phyloP scores from a whole-genome alignment of 2,329 filamentous ascomycete genomes.

The Alternaria infectoria region DNA sequence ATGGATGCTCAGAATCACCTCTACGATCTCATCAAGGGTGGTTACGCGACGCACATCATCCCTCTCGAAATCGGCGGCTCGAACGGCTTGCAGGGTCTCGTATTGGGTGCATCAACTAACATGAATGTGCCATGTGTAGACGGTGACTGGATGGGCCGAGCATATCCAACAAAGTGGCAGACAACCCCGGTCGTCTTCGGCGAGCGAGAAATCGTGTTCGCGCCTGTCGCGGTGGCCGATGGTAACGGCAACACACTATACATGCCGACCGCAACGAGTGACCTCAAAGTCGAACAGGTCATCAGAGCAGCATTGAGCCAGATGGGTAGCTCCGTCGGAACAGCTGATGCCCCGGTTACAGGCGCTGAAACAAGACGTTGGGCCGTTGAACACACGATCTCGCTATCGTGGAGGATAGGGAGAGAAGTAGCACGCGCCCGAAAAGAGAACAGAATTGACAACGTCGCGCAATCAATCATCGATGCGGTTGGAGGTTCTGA shows the following conservation, averaged over 20 bases:
- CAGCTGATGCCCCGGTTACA: constrained; percentile 47
- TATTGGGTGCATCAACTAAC: constrained; percentile 46
- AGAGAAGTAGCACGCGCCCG: constrained; percentile 45
- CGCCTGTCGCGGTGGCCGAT: constrained; percentile 49
- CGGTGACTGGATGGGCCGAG: constrained; percentile 57
- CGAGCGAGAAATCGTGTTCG: constrained; percentile 49
- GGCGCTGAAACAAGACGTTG: constrained; percentile 47
- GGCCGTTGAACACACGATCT: constrained; percentile 50
- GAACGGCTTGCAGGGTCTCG: constrained; percentile 52
- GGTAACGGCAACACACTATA: constrained; percentile 52
- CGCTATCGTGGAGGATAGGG: constrained; percentile 48
- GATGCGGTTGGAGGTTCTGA: constrained; percentile 50
- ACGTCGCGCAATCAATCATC: constrained; percentile 49
- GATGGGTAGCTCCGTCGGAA: constrained; percentile 45
- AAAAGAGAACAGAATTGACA: constrained; percentile 46
- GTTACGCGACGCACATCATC: constrained; percentile 46
- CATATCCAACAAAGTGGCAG: constrained; percentile 56
- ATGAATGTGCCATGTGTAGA: constrained; percentile 54
- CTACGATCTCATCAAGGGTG: constrained; percentile 41
- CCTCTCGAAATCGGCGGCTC: constrained; percentile 57
- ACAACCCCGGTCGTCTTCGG: constrained; percentile 53
- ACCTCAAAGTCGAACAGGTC: constrained; percentile 49
- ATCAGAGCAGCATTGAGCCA: constrained; percentile 46
- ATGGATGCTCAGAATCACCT: constrained; percentile 48
- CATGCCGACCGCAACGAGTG: constrained; percentile 46